Percentiles rank a stretch among this genome's conserved stretches.
Conservation (phyloP, 2,329 filamentous ascomycete genomes). For the Orbilia brochopaga region DNA sequence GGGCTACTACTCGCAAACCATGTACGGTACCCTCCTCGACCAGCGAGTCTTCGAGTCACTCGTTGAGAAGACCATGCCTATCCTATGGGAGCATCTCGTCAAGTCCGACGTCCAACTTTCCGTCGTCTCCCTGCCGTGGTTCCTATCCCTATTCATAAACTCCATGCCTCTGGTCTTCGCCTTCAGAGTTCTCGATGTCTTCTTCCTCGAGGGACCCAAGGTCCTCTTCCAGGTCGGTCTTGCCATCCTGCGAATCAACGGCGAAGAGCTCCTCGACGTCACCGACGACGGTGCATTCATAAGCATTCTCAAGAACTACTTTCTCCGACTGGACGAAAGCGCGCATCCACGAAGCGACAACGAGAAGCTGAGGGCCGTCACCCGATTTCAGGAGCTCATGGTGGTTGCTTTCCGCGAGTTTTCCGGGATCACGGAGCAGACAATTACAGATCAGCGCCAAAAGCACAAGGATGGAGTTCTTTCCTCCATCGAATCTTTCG, state of each 20-base stretch:
- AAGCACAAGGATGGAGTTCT: conserved; percentile 95
- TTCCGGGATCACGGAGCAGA: conserved; percentile 89
- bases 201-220: conserved; percentile 97
- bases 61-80: conserved; percentile 98
- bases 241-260: conserved; percentile 96
- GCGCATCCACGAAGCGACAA: conserved; percentile 96
- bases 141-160: conserved; percentile 97
- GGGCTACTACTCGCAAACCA: conserved; percentile 97
- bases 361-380: conserved; percentile 89
- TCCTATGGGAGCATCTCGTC: conserved; percentile 96
- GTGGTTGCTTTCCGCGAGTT: conserved; percentile 99
- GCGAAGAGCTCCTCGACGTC: conserved; percentile 91
- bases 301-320: conserved; percentile 92
- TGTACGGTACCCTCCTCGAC: conserved; percentile 97
- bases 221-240: conserved; percentile 95
- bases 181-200: conserved; percentile 94
- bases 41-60: conserved; percentile 97
- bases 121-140: conserved; percentile 96
- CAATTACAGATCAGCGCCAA: conserved; percentile 82
- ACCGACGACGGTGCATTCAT: conserved; percentile 96
- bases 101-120: conserved; percentile 97
- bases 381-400: conserved; percentile 96
- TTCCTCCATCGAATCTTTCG: conserved; percentile 95
- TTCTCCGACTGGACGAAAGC: conserved; percentile 88
- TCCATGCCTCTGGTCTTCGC: conserved; percentile 98